Percentiles rank a stretch among this genome's conserved stretches.
Conservation (phyloP, 495 filamentous ascomycete genomes). For the Thermochaetoides thermophila region DNA sequence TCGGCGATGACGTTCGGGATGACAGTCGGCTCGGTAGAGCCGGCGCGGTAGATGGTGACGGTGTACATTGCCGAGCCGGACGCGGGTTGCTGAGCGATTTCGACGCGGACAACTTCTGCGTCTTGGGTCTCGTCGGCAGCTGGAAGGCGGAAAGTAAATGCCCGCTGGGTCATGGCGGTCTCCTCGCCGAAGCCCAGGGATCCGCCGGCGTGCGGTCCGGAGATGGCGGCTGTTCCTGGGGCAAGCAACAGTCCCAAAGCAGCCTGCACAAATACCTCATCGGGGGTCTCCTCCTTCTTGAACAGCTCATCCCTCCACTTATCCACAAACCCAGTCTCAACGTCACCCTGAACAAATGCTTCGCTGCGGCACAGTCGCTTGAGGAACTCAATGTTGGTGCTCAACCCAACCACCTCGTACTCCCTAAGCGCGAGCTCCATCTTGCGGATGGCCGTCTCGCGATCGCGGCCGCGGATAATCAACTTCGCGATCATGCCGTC, state of each 20-base stretch:
- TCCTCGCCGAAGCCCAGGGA: slow-evolving; percentile 39
- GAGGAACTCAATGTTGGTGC: slow-evolving; percentile 93
- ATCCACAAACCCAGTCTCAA: slow-evolving; percentile 92
- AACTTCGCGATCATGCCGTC: slow-evolving; percentile 99
- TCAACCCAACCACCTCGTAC: slow-evolving; percentile 84
- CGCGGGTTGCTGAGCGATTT: slow-evolving; percentile 51
- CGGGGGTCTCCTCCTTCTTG: slow-evolving; percentile 30
- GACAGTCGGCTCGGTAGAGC: slow-evolving; percentile 17
- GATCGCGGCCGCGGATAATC: slow-evolving; percentile 69
- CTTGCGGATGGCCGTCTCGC: slow-evolving; percentile 71
- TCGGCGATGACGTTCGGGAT: slow-evolving; percentile 31
- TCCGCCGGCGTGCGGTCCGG: slow-evolving; percentile 31
- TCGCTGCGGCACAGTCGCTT: slow-evolving; percentile 69
- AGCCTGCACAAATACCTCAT: slow-evolving; percentile 68
- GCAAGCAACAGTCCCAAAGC: slow-evolving; percentile 51
- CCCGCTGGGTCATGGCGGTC: slow-evolving; percentile 24
- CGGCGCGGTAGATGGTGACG: slow-evolving; percentile 41
- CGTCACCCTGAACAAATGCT: slow-evolving; percentile 72
- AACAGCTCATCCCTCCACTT: slow-evolving; percentile 72
- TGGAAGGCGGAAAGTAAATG: slow-evolving; percentile 39
- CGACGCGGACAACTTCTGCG: slow-evolving; percentile 33
- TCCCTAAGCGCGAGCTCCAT: slow-evolving; percentile 67
- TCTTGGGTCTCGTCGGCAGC: slow-evolving; percentile 27
- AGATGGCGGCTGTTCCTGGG: slow-evolving; percentile 4
- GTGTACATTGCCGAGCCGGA: slow-evolving; percentile 48